Evolutionary conservation across 169 alveolate species (phyloP), one percentile per base, ranked within the genome.

Genomic region (Eimeria falciformis): DNA sequence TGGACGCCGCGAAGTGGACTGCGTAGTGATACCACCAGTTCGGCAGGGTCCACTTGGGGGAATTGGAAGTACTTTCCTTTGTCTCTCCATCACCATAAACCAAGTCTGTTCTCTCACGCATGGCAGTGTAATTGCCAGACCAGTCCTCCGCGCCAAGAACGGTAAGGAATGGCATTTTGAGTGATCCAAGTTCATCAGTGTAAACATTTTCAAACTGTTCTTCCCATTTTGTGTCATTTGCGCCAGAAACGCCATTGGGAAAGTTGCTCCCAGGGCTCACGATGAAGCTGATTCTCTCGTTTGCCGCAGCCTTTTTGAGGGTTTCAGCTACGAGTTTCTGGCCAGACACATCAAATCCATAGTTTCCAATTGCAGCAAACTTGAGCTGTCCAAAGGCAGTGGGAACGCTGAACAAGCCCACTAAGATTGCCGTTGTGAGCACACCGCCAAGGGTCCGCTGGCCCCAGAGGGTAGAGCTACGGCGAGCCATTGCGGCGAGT

Each of bases 21-120:
- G 95, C 93, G 93, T 95, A 96, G 91, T 97, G 98, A 86, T 96
- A 97, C 98, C 98, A 97, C 95, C 97, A 97, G 94, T 97, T 97
- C 73, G 99, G 99, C 93, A 97, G 94, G 27, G 97, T 97, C 97
- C 98, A 96, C 81, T 97, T 95, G 9, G 99, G 99, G 65, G 75
- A 29, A 65, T 62, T 43, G 2, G 91, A 40, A 27, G 12, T 46
- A 18, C 65, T 91, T 29, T 88, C 93, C 21, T 69, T 71, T n/a
- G 84, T 69, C 47, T 91, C 79, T 1, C 96, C 94, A 29, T 93
- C 95, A 14, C 91, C 65, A 79, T 95, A 96, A 46, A 94, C 92
- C 55, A 95, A 96, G 62, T 96, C 96, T 27, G 96, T 95, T 58
- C 96, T 91, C 62, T 93, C 93, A 77, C 94, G 84, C 91, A 96